phyloP scores from a whole-genome alignment of 164 flowering plant species.

The Sedum album region DNA sequence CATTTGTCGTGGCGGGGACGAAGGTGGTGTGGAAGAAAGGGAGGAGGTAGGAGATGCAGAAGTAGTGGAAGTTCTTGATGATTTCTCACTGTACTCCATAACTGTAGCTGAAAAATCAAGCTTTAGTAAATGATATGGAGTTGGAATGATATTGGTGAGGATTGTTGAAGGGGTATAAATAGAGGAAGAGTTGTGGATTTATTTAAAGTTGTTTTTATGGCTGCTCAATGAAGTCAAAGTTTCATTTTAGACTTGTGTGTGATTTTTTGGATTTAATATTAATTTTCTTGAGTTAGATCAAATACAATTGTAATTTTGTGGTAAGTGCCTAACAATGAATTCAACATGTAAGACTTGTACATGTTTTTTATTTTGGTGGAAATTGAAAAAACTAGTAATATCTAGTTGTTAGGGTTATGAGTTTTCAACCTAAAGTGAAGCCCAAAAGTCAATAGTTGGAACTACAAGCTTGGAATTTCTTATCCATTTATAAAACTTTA shows the following conservation, averaged over 20 bases:
- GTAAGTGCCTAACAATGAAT: no score
- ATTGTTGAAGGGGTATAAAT: neutral
- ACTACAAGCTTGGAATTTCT: neutral
- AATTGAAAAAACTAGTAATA: neutral
- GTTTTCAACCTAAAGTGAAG: neutral
- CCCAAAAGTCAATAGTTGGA: neutral
- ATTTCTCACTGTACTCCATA: conserved; percentile 2
- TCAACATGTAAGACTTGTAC: neutral
- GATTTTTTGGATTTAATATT: neutral
- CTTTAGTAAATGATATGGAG: neutral
- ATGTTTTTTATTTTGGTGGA: neutral
- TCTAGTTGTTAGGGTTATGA: neutral
- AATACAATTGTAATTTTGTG: neutral
- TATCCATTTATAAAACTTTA: neutral
- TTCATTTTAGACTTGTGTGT: no score
- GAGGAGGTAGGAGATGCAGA: no score
- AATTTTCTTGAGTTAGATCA: neutral
- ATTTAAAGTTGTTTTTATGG: neutral
- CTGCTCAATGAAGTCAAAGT: no score
- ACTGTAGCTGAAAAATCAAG: neutral
- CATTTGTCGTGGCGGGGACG: no score
- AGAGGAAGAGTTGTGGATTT: neutral
- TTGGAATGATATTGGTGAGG: conserved; percentile 3
- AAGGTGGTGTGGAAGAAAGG: no score
- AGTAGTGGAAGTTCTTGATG: no score